A percentile compares a stretch with the other conserved stretches of the same genome.
phyloP scores from a whole-genome alignment of 2,329 filamentous ascomycete species.

The Sordariomycetes sp. region DNA sequence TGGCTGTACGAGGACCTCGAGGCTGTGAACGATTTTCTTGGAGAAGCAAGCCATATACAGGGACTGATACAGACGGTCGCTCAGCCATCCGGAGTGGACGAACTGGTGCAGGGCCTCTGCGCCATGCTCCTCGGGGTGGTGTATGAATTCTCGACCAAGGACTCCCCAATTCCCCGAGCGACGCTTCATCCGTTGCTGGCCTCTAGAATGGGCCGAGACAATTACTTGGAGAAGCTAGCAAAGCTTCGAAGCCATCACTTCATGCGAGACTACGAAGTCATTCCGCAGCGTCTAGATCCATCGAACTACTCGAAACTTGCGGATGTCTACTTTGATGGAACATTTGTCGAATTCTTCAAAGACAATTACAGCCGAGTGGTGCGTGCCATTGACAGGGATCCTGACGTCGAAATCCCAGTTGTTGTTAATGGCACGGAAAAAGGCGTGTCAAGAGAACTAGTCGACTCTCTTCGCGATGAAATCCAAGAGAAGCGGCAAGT shows the following conservation, averaged over 20 bases:
- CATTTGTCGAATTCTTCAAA: conserved; percentile 88
- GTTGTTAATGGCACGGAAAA: conserved; percentile 70
- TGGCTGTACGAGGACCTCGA: conserved; percentile 91
- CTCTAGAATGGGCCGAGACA: conserved; percentile 68
- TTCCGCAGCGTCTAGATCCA: conserved; percentile 52
- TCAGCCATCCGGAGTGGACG: conserved; percentile 42
- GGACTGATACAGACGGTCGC: conserved; percentile 62
- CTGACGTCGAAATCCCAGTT: conserved; percentile 73
- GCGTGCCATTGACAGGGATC: conserved; percentile 81
- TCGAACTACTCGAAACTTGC: conserved; percentile 41
- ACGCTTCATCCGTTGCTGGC: conserved; percentile 69
- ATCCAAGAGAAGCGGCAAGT: conserved; percentile 55
- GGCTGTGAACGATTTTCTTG: conserved; percentile 84
- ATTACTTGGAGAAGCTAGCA: conserved; percentile 71
- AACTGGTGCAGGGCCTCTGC: conserved; percentile 68
- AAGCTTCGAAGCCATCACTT: conserved; percentile 65
- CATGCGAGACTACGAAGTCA: conserved; percentile 81
- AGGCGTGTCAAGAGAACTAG: conserved; percentile 84
- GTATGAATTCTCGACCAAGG: conserved; percentile 96
- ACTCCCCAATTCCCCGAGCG: conserved; percentile 75
- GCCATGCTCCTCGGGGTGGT: conserved; percentile 75
- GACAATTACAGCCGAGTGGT: conserved; percentile 84
- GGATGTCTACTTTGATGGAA: conserved; percentile 72
- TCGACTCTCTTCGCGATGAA: conserved; percentile 71
- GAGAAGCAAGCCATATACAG: conserved; percentile 86